These are phyloP conservation scores for Erysimum pusillum DNA, from an alignment of 441 rosid species.

Conservation along the genomic window DNA sequence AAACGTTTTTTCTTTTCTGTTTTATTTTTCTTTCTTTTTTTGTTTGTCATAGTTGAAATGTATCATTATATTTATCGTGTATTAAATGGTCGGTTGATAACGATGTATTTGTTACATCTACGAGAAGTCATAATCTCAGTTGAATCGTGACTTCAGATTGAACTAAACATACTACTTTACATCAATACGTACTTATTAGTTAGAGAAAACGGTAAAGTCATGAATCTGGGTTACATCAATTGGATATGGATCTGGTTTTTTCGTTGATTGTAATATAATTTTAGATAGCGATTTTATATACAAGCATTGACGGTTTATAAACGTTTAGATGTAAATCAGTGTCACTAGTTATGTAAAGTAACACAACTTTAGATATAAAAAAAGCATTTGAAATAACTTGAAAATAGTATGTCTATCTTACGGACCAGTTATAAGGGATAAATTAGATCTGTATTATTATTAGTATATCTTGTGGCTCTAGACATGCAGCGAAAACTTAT, in stretches of 20 bases:
- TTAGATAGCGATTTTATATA: not conserved
- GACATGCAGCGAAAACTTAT: no score
- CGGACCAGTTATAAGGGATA: not conserved
- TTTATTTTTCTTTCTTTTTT: no score
- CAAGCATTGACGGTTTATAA: not conserved
- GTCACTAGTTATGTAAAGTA: no score
- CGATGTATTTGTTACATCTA: constrained; percentile 14
- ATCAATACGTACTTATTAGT: not conserved
- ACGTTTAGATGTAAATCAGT: not conserved
- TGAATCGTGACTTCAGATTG: constrained; percentile 1
- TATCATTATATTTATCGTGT: not conserved
- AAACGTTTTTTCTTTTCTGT: no score
- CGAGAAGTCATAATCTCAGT: constrained; percentile 18
- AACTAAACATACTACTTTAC: not conserved
- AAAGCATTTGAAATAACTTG: not conserved
- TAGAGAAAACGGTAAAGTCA: not conserved
- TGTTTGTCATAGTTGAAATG: not conserved
- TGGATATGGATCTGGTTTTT: not conserved
- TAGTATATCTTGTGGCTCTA: no score
- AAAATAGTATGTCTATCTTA: not conserved
- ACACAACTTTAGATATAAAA: not conserved
- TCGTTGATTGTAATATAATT: not conserved
- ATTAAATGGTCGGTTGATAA: constrained; percentile 20
- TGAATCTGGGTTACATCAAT: not conserved
- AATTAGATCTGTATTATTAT: no score